Evolutionary conservation across 1,284 basidiomycete species (phyloP), one percentile per base, ranked within the genome.

Genomic region (Cryptococcus deneoformans): DNA sequence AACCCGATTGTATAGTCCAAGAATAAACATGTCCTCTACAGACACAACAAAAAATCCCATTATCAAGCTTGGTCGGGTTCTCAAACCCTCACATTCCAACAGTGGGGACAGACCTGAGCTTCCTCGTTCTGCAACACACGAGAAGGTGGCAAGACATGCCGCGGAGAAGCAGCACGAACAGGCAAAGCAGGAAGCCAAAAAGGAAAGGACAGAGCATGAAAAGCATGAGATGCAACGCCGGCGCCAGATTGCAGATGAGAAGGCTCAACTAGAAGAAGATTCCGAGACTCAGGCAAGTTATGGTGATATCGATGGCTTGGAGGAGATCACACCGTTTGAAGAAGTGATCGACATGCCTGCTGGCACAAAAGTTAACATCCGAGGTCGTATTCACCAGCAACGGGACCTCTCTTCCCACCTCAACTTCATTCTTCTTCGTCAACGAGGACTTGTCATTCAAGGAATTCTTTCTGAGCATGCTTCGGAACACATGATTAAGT

Each of bases 381-480:
- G 68, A 64, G 70, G 61, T 2, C 46, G 70, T 37, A 62, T 72
- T 24, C 62, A 70, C 49, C 55, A 59, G 11, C 64, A 67, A 36
- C 60, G 68, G 7, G 57, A 62, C 16, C 53, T 67, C 12, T 65
- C 65, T 9, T 36, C 80, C 59, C 80, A 81, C 61, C 74, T 83
- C 58, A 79, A 77, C 53, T 82, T 83, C 64, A 57, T 82, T 53
- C 73, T 79, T 29, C 71, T 82, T 57, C 75, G 81, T n/a, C 76
- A 81, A 55, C 73, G 77, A 56, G 68, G 74, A 38, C 66, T 77
- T 53, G 80, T 78, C n/a, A 77, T 82, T 12, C 80, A 82, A 64
- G 79, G 77, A 29, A 76, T 82, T 12, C 67, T 81, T n/a, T 35
- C 46, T 8, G 69, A 75, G 8, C 71, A 77, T 54, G 45, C 53